Evolutionary conservation across 257 asterid species (phyloP).

Genomic region (Solanum dulcamara): DNA sequence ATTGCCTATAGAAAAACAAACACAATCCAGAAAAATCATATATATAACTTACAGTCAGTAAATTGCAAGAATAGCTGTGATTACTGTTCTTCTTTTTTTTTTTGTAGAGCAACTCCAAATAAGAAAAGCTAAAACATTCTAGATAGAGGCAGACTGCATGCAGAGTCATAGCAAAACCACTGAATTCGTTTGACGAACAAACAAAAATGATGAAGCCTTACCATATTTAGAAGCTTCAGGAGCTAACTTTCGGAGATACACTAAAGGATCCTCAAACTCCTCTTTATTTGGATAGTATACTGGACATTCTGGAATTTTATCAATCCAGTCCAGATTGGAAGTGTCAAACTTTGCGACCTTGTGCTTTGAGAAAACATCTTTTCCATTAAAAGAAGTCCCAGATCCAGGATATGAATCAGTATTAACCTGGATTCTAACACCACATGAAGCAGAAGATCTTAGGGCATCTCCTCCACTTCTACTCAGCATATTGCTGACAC

Average conservation of each 20-base stretch:
- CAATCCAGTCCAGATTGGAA: conserved; percentile 70
- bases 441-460: conserved; percentile 69
- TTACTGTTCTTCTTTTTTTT: background rate
- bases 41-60: background rate
- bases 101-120: background rate
- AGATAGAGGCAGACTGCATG: background rate
- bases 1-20: background rate
- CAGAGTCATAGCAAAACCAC: background rate
- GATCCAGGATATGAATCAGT: conserved; percentile 24
- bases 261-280: conserved; percentile 91
- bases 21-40: background rate
- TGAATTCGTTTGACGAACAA: background rate
- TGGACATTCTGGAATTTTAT: conserved; percentile 78
- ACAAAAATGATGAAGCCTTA: conserved; percentile 7
- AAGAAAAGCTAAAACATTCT: background rate
- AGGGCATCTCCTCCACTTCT: conserved; percentile 80
- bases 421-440: conserved; percentile 47
- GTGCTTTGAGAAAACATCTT: conserved; percentile 46
- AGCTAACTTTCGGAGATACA: conserved; percentile 84
- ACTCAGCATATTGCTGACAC: conserved; percentile 33
- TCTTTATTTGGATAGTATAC: conserved; percentile 68
- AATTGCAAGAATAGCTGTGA: background rate
- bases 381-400: conserved; percentile 34
- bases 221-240: conserved; percentile 96
- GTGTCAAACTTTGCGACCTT: conserved; percentile 66